Percentiles rank a stretch among this genome's conserved stretches.
These are phyloP conservation scores for Mrakia gelida DNA, from an alignment of 768 basidiomycete genomes.

Conservation along the genomic window DNA sequence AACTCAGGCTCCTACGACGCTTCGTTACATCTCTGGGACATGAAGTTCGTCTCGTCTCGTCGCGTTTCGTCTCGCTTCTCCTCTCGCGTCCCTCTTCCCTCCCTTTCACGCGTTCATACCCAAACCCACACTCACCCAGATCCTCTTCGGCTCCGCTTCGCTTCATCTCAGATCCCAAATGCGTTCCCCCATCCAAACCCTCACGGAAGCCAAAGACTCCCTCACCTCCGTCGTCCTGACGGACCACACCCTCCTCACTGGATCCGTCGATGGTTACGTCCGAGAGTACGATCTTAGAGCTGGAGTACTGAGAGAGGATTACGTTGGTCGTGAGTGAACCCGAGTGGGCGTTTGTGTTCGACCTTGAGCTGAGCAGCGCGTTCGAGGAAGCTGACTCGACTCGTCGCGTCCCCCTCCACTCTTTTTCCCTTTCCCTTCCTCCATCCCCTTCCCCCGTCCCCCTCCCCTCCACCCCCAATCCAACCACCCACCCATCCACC, in stretches of 20 bases:
- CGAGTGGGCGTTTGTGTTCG: too few species aligned
- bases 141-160: too few species aligned
- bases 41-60: slow-evolving; percentile 21
- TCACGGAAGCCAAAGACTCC: slow-evolving; percentile 83
- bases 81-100: too few species aligned
- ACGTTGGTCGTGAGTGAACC: slow-evolving; percentile 81
- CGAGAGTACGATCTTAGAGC: slow-evolving; percentile 92
- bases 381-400: too few species aligned
- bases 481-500: too few species aligned
- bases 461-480: background rate
- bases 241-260: slow-evolving; percentile 62
- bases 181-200: slow-evolving; percentile 37
- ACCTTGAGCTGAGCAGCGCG: too few species aligned
- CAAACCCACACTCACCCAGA: too few species aligned
- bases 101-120: too few species aligned
- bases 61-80: background rate
- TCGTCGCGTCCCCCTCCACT: background rate
- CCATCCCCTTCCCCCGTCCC: background rate
- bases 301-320: slow-evolving; percentile 84
- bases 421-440: background rate
- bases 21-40: slow-evolving; percentile 26
- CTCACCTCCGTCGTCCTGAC: slow-evolving; percentile 61
- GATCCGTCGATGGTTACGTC: slow-evolving; percentile 86
- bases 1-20: slow-evolving; percentile 31
- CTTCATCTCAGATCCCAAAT: slow-evolving; percentile 29